Percentiles rank a stretch among this genome's conserved stretches.
Conservation (phyloP, 306 rosid genomes). For the Abrus precatorius region DNA sequence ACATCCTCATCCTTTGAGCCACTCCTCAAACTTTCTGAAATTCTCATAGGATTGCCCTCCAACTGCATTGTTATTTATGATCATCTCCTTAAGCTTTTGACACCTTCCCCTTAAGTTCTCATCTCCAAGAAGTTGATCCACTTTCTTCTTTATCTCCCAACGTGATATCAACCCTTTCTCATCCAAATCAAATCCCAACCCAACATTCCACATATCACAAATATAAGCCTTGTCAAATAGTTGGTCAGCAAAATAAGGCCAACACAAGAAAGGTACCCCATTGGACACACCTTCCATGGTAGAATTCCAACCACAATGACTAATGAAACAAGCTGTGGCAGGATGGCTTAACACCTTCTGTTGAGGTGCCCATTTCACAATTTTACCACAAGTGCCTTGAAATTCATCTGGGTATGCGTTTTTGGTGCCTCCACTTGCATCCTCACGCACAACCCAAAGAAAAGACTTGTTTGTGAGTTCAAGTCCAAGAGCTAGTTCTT, state of each 20-base stretch:
- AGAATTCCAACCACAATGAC: slow-evolving; percentile 63
- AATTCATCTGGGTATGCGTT: slow-evolving; percentile 36
- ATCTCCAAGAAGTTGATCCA: slow-evolving; percentile 49
- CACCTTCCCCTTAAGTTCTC: slow-evolving; percentile 42
- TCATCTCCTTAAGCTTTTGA: slow-evolving; percentile 32
- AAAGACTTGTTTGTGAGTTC: slow-evolving; percentile 42
- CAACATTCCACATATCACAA: slow-evolving; percentile 47
- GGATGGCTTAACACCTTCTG: slow-evolving; percentile 50
- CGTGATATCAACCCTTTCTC: slow-evolving; percentile 44
- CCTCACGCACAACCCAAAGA: slow-evolving; percentile 53
- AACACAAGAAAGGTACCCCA: slow-evolving; percentile 46
- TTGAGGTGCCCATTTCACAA: slow-evolving; percentile 55
- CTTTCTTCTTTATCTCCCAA: slow-evolving; percentile 48
- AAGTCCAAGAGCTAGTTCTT: slow-evolving; percentile 46
- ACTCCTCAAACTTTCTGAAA: slow-evolving; percentile 12
- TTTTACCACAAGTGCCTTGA: slow-evolving; percentile 30
- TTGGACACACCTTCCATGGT: slow-evolving; percentile 41
- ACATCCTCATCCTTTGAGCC: slow-evolving; percentile 15
- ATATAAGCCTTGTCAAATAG: neutral
- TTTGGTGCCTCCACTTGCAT: neutral
- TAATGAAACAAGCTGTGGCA: slow-evolving; percentile 53
- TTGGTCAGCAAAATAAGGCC: slow-evolving; percentile 50
- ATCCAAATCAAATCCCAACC: slow-evolving; percentile 46
- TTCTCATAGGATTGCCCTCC: slow-evolving; percentile 13
- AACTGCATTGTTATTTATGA: neutral